phyloP scores from a whole-genome alignment of 768 basidiomycete species.

The Psilocybe azurescens region DNA sequence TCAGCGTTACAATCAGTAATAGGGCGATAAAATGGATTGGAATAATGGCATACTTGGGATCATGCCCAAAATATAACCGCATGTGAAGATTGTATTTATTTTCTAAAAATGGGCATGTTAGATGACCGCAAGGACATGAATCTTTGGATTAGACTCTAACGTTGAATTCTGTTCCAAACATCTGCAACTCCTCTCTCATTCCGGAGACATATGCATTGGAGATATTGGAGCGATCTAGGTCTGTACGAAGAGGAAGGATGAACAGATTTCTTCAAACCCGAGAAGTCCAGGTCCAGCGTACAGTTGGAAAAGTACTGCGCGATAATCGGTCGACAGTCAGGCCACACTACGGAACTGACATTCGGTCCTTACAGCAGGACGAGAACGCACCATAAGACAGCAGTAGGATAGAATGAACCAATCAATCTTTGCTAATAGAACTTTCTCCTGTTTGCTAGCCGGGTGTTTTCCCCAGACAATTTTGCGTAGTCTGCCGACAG shows the following conservation, averaged over 20 bases:
- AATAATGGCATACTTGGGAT: conserved; percentile 55
- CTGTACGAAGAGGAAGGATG: conserved; percentile 34
- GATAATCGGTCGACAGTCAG: neutral
- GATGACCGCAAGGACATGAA: neutral
- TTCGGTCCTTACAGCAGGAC: neutral
- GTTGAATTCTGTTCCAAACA: conserved; percentile 70
- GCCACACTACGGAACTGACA: neutral
- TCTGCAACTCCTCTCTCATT: conserved; percentile 73
- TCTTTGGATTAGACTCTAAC: conserved; percentile 30
- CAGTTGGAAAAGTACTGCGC: conserved; percentile 71
- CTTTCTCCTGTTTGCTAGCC: conserved; percentile 47
- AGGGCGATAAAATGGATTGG: neutral
- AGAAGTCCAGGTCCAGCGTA: conserved; percentile 27
- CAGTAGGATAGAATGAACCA: conserved; percentile 75
- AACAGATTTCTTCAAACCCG: neutral
- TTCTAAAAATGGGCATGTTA: conserved; percentile 40
- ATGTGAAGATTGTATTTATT: conserved; percentile 75
- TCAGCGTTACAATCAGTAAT: conserved; percentile 6
- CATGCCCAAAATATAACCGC: conserved; percentile 79
- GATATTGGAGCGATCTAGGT: conserved; percentile 72
- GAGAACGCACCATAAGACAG: conserved; percentile 61
- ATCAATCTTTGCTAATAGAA: conserved; percentile 63
- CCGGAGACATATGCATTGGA: conserved; percentile 81
- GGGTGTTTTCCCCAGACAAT: conserved; percentile 41
- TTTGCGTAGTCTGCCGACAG: neutral